Base-by-base conservation (phyloP, 2,329 filamentous ascomycete genomes). In the Venturia carpophila region DNA sequence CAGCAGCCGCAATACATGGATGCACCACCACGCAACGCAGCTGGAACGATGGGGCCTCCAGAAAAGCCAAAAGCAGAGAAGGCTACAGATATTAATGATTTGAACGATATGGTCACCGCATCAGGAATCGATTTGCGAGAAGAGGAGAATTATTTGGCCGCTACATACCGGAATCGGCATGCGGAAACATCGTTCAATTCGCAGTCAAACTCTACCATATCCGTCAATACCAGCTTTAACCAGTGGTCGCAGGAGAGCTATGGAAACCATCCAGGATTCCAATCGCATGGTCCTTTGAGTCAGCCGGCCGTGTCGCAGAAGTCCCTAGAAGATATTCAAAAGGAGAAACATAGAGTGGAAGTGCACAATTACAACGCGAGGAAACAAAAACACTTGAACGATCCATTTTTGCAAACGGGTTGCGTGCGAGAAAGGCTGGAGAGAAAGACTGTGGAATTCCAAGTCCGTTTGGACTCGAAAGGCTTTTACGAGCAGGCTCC, bases 101-200 rank as follows among this genome's bases (percentile, higher is more conserved):
- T 92, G 58, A 90, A 88, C 69, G 92, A 97, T 77, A 89, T 92
- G 62, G 77, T 96, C 64, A 87, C 88, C 21, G 90, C 89, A 21
- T 93, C 91, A 19, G 92, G 91, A 62, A 91, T 97, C 68, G 90
- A 96, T 78, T 77, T 96, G 60, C 87, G 88, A 66, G 91, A 91
- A 68, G 92, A 96, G 75, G 91, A 95, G 72, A 90, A 92, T 70
- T 90, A 86, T 69, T 81, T 94, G 74, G 87, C 90, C 56, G 86
- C 85, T 66, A 80, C 86, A 65, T 88, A 86, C 72, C 83, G 84
- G 56, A 77, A 76, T 72, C 72, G 79, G 72, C 71, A 81, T 72
- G 34, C 37, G 21, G 62, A 55, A 17, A 49, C 52, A 17, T 41
- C 34, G 21, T 66, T 64, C 24, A 27, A 6, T 37, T 41, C 58